These are phyloP conservation scores for Malassezia pachydermatis DNA, from an alignment of 1,284 basidiomycete species.

Conservation along the genomic window DNA sequence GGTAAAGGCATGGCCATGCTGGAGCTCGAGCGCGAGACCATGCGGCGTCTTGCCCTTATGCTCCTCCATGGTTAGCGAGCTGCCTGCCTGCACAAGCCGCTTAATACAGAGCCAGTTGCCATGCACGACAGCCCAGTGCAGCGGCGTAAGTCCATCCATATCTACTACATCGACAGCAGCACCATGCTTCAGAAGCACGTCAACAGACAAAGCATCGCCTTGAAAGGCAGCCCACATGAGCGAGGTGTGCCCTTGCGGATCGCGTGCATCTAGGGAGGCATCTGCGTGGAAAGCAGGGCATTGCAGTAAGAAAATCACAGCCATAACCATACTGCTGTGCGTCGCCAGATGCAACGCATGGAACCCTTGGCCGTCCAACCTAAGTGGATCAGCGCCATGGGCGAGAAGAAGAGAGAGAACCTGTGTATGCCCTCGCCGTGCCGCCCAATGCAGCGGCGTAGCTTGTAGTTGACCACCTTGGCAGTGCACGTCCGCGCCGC, in stretches of 20 bases:
- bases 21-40: conserved; percentile 85
- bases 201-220: conserved; percentile 88
- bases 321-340: conserved; percentile 87
- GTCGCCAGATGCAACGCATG: conserved; percentile 89
- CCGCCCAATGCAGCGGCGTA: conserved; percentile 94
- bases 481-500: conserved; percentile 89
- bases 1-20: conserved; percentile 70
- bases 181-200: conserved; percentile 76
- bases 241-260: conserved; percentile 83
- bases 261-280: conserved; percentile 48
- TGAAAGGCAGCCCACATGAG: conserved; percentile 99
- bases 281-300: conserved; percentile 59
- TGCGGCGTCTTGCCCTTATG: conserved; percentile 74
- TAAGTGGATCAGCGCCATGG: conserved; percentile 81
- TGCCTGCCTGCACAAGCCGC: conserved; percentile 71
- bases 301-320: conserved; percentile 67
- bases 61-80: conserved; percentile 70
- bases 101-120: conserved; percentile 77
- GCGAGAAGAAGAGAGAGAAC: conserved; percentile 80
- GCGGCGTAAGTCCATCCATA: conserved; percentile 70
- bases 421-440: conserved; percentile 84
- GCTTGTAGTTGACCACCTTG: conserved; percentile 89
- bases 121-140: conserved; percentile 98
- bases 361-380: conserved; percentile 87
- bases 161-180: conserved; percentile 68